phyloP scores from a whole-genome alignment of 768 basidiomycete genomes.

The Lactarius tabidus region DNA sequence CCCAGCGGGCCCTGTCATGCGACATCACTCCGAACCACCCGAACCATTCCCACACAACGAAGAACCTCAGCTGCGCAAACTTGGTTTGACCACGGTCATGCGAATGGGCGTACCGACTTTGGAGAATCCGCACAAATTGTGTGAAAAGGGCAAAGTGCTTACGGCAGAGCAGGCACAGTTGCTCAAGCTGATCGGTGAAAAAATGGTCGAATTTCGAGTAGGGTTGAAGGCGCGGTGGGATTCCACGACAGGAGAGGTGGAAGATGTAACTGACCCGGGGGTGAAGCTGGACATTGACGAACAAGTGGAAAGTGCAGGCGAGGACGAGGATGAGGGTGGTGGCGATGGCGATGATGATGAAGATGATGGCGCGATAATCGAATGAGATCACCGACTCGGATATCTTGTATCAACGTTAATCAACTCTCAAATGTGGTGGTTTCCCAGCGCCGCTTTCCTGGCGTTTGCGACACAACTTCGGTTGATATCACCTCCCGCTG shows the following conservation, averaged over 20 bases:
- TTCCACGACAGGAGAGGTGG: constrained; percentile 59
- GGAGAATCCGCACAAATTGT: constrained; percentile 74
- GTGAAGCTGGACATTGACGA: constrained; percentile 34
- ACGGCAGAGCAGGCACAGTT: constrained; percentile 88
- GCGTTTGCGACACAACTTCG: constrained; percentile 55
- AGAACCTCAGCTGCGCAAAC: constrained; percentile 91
- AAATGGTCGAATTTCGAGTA: constrained; percentile 81
- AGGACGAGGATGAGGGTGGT: constrained; percentile 36
- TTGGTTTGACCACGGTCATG: constrained; percentile 83
- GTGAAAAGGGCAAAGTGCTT: constrained; percentile 74
- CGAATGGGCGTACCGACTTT: constrained; percentile 86
- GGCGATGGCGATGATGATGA: constrained; percentile 35
- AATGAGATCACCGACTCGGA: constrained; percentile 36
- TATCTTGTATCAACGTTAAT: background rate
- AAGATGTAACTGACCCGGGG: constrained; percentile 48
- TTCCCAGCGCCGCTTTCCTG: constrained; percentile 46
- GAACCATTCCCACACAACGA: constrained; percentile 96
- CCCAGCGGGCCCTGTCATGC: constrained; percentile 82
- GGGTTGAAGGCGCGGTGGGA: constrained; percentile 72
- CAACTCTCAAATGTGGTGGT: constrained; percentile 43
- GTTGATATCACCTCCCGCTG: constrained; percentile 31
- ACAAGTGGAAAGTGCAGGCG: constrained; percentile 37
- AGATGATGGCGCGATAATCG: constrained; percentile 48
- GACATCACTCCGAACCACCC: constrained; percentile 69
- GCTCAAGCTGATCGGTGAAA: constrained; percentile 85